Evolutionary conservation across 371 early-diverging fungal species (phyloP), one percentile per base, ranked within the genome.

Genomic region (Entomophthora muscae): DNA sequence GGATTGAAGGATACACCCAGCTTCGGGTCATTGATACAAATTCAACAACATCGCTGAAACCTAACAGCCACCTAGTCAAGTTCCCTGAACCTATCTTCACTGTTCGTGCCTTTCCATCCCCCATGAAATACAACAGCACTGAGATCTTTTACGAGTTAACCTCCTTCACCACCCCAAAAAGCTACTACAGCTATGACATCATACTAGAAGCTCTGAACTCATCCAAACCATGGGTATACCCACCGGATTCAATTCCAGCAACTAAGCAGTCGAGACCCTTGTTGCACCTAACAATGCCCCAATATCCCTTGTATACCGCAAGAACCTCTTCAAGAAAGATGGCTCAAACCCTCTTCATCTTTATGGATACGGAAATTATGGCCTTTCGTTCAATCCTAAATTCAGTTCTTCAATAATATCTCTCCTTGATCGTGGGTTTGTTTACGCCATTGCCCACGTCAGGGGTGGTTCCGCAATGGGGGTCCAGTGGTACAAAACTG

Each of bases 401-500:
- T 64, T 64, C 57, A 54, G 30, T 12, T 31, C 54, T 17, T 23
- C 29, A 13, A 28, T 64, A 1, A n/a, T 64, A 29, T 56, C 57
- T 17, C 27, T 56, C 7, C n/a, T 64, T 24, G 64, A 64, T 64
- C 72, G 76, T 3, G 83, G 83, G n/a, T 80, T 83, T 62, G 66
- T 82, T n/a, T 82, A 77, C 66, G 82, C 79, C 2, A 71, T 82
- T 1, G 83, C 82, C 1, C 83, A 82, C 68, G 74, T 79, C 21
- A 71, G 83, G 42, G 83, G 83, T 28, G 83, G 83, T 30, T 73
- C 76, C n/a, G 83, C 82, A 32, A 72, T 80, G 76, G 82, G 79
- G 5, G 78, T 72, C 65, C 66, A 65, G n/a, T 75, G 76, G 76
- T 82, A 82, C 56, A 75, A 78, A 42, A 10, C 17, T 3, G 82